Evolutionary conservation across 768 basidiomycete species (phyloP).

Genomic region (Lanmaoa rubissima): DNA sequence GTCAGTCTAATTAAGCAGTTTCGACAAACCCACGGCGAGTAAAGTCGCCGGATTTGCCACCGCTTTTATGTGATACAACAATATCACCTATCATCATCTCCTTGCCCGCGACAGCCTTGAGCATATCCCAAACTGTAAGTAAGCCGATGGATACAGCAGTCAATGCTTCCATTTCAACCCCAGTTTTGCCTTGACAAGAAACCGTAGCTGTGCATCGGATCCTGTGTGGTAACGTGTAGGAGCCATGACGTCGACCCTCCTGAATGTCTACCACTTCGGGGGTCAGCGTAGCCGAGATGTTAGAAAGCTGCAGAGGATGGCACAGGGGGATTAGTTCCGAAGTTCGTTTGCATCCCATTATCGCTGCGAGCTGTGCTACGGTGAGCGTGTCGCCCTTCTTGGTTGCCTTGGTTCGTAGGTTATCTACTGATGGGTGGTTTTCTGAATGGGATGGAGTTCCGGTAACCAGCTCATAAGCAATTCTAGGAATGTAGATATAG

Average conservation of each 20-base stretch:
- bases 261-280: slow-evolving; percentile 37
- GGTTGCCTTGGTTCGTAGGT: slow-evolving; percentile 48
- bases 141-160: slow-evolving; percentile 78
- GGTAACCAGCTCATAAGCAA: slow-evolving; percentile 66
- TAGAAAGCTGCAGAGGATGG: slow-evolving; percentile 75
- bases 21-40: slow-evolving; percentile 13
- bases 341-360: slow-evolving; percentile 86
- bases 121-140: slow-evolving; percentile 91
- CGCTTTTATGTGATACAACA: slow-evolving; percentile 62
- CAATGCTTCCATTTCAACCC: slow-evolving; percentile 93
- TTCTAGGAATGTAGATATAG: slow-evolving; percentile 60
- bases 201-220: slow-evolving; percentile 69
- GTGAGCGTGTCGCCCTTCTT: slow-evolving; percentile 70
- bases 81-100: slow-evolving; percentile 80
- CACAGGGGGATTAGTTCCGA: slow-evolving; percentile 84
- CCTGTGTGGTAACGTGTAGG: slow-evolving; percentile 36
- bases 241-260: neutral
- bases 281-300: slow-evolving; percentile 61
- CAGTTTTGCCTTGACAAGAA: slow-evolving; percentile 75
- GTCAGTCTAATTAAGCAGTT: neutral
- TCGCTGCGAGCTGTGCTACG: slow-evolving; percentile 80
- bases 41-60: slow-evolving; percentile 77
- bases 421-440: slow-evolving; percentile 22
- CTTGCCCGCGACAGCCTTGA: slow-evolving; percentile 85
- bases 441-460: slow-evolving; percentile 12